Evolutionary conservation across 2,329 filamentous ascomycete species (phyloP).

Genomic region (Fonsecaea pedrosoi): DNA sequence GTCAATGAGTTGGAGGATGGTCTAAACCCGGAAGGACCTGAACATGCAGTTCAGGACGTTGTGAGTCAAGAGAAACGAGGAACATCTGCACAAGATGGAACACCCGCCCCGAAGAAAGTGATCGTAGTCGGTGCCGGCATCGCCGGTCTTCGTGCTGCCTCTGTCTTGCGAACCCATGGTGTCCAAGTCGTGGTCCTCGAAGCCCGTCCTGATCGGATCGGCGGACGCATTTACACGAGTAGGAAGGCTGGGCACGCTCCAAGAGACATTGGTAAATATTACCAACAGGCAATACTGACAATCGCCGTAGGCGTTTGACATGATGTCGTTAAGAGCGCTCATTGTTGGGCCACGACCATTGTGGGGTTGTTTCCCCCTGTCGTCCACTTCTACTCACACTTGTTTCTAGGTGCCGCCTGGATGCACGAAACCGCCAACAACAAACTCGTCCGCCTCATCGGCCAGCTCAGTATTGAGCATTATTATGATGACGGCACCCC

Average conservation of each 20-base stretch:
- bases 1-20: slow-evolving; percentile 38
- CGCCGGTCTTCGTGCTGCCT: slow-evolving; percentile 47
- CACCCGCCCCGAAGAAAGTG: slow-evolving; percentile 40
- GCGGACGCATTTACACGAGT: slow-evolving; percentile 50
- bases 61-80: slow-evolving; percentile 37
- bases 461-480: slow-evolving; percentile 51
- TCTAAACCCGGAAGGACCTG: slow-evolving; percentile 38
- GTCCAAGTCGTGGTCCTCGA: slow-evolving; percentile 47
- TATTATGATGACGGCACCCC: slow-evolving; percentile 55
- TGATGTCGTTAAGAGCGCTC: slow-evolving; percentile 39
- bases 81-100: slow-evolving; percentile 26
- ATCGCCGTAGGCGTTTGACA: slow-evolving; percentile 41
- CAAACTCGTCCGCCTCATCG: slow-evolving; percentile 53
- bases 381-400: slow-evolving; percentile 32
- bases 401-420: slow-evolving; percentile 51
- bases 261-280: slow-evolving; percentile 50
- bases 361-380: slow-evolving; percentile 35
- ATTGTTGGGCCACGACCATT: slow-evolving; percentile 38
- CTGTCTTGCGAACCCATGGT: slow-evolving; percentile 46
- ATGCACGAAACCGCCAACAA: slow-evolving; percentile 56
- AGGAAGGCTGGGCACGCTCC: slow-evolving; percentile 46
- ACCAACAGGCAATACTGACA: slow-evolving; percentile 43
- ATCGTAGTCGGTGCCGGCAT: slow-evolving; percentile 48
- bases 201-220: slow-evolving; percentile 46
- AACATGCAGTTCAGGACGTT: slow-evolving; percentile 25